These are phyloP conservation scores for Chaetomium strumarium DNA, from an alignment of 2,329 filamentous ascomycete species.

Conservation along the genomic window DNA sequence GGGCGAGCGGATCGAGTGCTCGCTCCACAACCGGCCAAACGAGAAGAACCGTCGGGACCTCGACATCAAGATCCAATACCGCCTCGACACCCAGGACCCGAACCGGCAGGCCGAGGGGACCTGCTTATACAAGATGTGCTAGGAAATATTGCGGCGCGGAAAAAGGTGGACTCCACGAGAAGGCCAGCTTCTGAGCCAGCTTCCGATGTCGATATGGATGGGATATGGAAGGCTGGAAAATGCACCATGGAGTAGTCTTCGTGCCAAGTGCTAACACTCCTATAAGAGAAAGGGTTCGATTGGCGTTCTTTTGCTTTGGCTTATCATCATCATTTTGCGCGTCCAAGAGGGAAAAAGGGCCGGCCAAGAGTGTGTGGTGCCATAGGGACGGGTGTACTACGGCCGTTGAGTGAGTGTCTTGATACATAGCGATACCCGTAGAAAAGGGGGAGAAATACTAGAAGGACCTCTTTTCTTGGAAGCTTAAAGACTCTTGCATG, in stretches of 20 bases:
- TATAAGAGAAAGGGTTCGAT: conserved; percentile 8
- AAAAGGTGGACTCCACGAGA: not conserved
- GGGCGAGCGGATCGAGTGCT: conserved; percentile 71
- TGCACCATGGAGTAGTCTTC: no score
- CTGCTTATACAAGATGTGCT: conserved; percentile 78
- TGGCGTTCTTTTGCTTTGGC: conserved; percentile 12
- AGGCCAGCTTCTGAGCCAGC: not conserved
- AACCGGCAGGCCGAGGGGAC: conserved; percentile 62
- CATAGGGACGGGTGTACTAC: not conserved
- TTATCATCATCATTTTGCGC: conserved; percentile 1
- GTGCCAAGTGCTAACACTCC: not conserved
- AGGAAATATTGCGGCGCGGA: conserved; percentile 21
- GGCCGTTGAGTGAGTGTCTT: conserved; percentile 3
- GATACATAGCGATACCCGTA: conserved; percentile 15
- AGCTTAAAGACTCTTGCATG: not conserved
- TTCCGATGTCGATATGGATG: no score
- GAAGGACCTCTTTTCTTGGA: not conserved
- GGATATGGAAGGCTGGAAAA: not conserved
- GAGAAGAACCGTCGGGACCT: conserved; percentile 91
- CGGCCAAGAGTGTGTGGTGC: not conserved
- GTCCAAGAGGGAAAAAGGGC: not conserved
- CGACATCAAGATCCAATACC: conserved; percentile 83
- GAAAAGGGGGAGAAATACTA: conserved; percentile 2
- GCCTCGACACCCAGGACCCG: conserved; percentile 68
- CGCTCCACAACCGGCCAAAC: conserved; percentile 79